These are phyloP conservation scores for Tuber aestivum DNA, from an alignment of 495 filamentous ascomycete genomes.

Conservation along the genomic window DNA sequence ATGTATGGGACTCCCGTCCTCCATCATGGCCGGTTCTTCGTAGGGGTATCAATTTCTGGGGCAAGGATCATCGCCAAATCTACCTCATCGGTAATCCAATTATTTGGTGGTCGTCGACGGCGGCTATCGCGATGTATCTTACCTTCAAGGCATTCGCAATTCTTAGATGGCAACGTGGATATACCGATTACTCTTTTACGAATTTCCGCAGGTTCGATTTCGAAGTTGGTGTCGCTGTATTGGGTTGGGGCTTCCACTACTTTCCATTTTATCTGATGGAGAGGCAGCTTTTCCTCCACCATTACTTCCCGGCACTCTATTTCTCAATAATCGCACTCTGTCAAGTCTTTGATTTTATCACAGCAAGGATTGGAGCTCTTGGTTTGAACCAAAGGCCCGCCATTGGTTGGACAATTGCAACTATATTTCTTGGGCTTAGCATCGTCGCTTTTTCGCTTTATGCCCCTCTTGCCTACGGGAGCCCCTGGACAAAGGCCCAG, in stretches of 20 bases:
- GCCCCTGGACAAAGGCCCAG: slow-evolving; percentile 80
- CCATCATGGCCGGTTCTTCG: slow-evolving; percentile 87
- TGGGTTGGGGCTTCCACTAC: slow-evolving; percentile 93
- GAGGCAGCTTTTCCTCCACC: slow-evolving; percentile 88
- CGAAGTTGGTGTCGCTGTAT: slow-evolving; percentile 80
- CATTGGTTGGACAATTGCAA: slow-evolving; percentile 63
- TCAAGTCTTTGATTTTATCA: slow-evolving; percentile 80
- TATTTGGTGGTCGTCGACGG: slow-evolving; percentile 87
- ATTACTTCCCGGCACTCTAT: slow-evolving; percentile 93
- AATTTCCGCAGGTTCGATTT: slow-evolving; percentile 96
- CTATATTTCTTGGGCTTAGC: slow-evolving; percentile 64
- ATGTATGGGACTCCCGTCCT: slow-evolving; percentile 95
- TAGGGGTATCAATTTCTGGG: slow-evolving; percentile 99
- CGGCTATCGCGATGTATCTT: slow-evolving; percentile 70
- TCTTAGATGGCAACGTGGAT: slow-evolving; percentile 90
- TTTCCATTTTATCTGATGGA: slow-evolving; percentile 97
- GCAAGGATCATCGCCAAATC: slow-evolving; percentile 84
- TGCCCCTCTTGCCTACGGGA: slow-evolving; percentile 85
- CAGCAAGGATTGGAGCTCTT: slow-evolving; percentile 59
- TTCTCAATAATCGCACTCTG: slow-evolving; percentile 85
- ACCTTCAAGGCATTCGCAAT: slow-evolving; percentile 81
- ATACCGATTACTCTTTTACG: slow-evolving; percentile 69
- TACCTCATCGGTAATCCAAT: slow-evolving; percentile 94
- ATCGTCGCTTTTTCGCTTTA: slow-evolving; percentile 76
- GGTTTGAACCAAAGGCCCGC: slow-evolving; percentile 65